Conservation (phyloP, 371 early-diverging fungal species). For the Circinella umbellata region DNA sequence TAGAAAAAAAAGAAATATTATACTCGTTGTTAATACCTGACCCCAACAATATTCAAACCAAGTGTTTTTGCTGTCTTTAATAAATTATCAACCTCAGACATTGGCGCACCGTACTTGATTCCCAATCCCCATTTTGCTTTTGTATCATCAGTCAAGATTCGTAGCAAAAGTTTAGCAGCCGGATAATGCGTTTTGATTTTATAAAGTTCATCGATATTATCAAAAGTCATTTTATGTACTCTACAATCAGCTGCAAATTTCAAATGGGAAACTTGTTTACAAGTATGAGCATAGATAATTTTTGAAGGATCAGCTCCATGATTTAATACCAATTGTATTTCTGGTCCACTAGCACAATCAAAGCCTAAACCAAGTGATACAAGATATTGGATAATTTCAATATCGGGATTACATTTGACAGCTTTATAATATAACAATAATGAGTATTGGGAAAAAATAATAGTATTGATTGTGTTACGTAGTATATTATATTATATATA, state of each 20-base stretch:
- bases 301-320: slow-evolving; percentile 77
- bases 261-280: slow-evolving; percentile 94
- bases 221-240: slow-evolving; percentile 95
- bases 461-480: too few species aligned
- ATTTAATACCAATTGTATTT: slow-evolving; percentile 84
- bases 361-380: slow-evolving; percentile 88
- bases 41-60: slow-evolving; percentile 87
- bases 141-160: slow-evolving; percentile 95
- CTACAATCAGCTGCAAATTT: slow-evolving; percentile 78
- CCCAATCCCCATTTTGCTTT: slow-evolving; percentile 90
- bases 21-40: slow-evolving; percentile 44
- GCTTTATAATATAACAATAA: slow-evolving; percentile 50
- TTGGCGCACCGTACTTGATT: slow-evolving; percentile 94
- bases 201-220: slow-evolving; percentile 94
- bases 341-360: slow-evolving; percentile 88
- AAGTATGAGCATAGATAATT: slow-evolving; percentile 97
- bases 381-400: slow-evolving; percentile 80
- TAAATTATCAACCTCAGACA: slow-evolving; percentile 67
- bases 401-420: slow-evolving; percentile 96
- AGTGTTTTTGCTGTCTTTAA: slow-evolving; percentile 78
- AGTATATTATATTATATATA: too few species aligned
- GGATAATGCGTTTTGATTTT: slow-evolving; percentile 88
- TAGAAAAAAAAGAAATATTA: too few species aligned
- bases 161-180: slow-evolving; percentile 85
- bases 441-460: background rate